Base-by-base conservation (phyloP, 495 filamentous ascomycete species). In the Neurospora sp. region DNA sequence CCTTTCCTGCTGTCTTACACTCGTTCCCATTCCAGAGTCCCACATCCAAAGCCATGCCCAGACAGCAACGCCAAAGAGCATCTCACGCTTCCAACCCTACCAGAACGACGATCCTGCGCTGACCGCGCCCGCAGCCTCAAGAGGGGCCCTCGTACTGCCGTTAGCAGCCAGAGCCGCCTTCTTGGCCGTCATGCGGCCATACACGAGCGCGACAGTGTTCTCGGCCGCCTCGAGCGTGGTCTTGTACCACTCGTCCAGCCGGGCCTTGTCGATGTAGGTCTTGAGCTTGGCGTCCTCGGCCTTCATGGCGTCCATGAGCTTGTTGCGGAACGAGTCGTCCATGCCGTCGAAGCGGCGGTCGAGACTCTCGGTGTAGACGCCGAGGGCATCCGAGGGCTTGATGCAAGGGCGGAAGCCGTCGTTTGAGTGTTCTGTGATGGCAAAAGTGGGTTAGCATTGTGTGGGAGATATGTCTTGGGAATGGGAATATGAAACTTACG, bases 221-320 rank as follows among this genome's bases (percentile, higher is more conserved):
- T 80, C 76, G 27, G 79, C 81, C 17, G 42, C 72, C 40, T 80
- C 78, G 42, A 70, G 68, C 2, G 77, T 76, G 8, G 76, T 78
- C 4, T 69, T 71, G 38, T 72, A 87, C 89, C 90, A 91, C 69
- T 87, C 84, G 8, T 87, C 88, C 37, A 92, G 82, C 42, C 87
- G 84, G 17, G 87, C 84, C 75, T 85, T 84, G 68, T 91, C 87
- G 20, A 93, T 81, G 72, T 84, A 85, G 37, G 82, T 76, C 10
- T 79, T 76, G 20, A 92, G 81, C 37, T 82, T 79, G 39, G 78
- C 78, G 76, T 88, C 85, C 74, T 93, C 90, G 73, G 79, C 82
- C 44, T 83, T 88, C 90, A 82, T 85, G 73, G 73, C 81, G 70
- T 80, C 90, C 72, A 80, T 81, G 77, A 81, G 82, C 81, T 79